Percentiles rank a stretch among this genome's conserved stretches.
These are phyloP conservation scores for Oryza punctata DNA, from an alignment of 176 grass and related monocot genomes.

Conservation along the genomic window DNA sequence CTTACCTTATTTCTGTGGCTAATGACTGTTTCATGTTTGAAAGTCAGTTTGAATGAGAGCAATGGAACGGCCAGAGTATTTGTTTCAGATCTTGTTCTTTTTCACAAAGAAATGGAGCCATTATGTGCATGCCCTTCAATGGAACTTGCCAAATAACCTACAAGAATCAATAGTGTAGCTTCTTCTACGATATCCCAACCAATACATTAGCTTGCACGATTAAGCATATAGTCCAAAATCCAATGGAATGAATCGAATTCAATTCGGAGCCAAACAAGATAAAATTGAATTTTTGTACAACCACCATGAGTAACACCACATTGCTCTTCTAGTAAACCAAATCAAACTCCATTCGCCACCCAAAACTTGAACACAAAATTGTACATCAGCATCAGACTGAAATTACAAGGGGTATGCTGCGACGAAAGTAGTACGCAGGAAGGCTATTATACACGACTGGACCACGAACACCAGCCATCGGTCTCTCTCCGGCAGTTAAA, in stretches of 20 bases:
- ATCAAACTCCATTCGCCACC: slow-evolving; percentile 29
- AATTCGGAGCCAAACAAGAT: background rate
- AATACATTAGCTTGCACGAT: too few species aligned
- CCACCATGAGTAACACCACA: background rate
- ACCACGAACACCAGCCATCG: slow-evolving; percentile 12
- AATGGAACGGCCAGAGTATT: too few species aligned
- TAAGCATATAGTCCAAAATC: background rate
- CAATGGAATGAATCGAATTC: background rate
- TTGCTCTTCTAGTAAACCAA: slow-evolving; percentile 12
- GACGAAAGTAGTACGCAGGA: slow-evolving; percentile 32
- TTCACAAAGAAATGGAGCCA: too few species aligned
- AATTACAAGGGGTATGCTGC: slow-evolving; percentile 40
- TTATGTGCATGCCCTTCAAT: too few species aligned
- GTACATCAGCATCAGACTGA: slow-evolving; percentile 38
- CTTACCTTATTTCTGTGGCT: too few species aligned
- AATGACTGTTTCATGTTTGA: too few species aligned
- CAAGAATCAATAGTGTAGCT: too few species aligned
- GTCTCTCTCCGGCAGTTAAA: slow-evolving; percentile 39
- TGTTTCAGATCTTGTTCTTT: too few species aligned
- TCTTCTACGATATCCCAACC: too few species aligned
- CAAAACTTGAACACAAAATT: slow-evolving; percentile 53
- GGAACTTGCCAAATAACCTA: too few species aligned
- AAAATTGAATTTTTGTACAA: background rate
- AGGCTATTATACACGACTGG: slow-evolving; percentile 59
- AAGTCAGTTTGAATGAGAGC: too few species aligned